Evolutionary conservation across 2,329 filamentous ascomycete genomes (phyloP).

Genomic region (Botrytis fabae): DNA sequence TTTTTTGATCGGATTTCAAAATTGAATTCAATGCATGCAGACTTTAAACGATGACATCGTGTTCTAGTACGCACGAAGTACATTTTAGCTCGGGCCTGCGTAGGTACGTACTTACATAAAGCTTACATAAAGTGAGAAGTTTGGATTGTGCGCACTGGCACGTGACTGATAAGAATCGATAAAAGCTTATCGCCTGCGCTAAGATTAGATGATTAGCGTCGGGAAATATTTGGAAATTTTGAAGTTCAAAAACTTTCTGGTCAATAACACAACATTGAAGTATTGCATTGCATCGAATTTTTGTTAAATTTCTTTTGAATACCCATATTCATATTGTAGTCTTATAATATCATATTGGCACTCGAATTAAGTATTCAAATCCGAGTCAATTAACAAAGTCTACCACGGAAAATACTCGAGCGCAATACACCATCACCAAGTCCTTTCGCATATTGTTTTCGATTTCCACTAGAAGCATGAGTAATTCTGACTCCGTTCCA

Average conservation of each 20-base stretch:
- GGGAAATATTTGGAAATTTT: conserved; percentile 20
- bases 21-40: neutral
- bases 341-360: neutral
- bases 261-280: neutral
- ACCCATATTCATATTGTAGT: neutral
- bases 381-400: conserved; percentile 1
- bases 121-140: neutral
- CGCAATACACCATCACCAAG: neutral
- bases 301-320: neutral
- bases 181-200: neutral
- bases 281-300: neutral
- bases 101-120: neutral
- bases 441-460: neutral
- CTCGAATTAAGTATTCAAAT: neutral
- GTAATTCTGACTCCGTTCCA: neutral
- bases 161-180: neutral
- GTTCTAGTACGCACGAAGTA: neutral
- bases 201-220: conserved; percentile 15
- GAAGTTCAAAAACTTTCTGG: conserved; percentile 10
- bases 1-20: neutral
- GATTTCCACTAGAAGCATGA: conserved; percentile 15
- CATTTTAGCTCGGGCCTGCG: neutral
- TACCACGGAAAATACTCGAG: neutral
- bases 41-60: conserved; percentile 16
- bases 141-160: neutral